phyloP scores from a whole-genome alignment of 2,329 filamentous ascomycete genomes.

The Pezicula neosporulosa region DNA sequence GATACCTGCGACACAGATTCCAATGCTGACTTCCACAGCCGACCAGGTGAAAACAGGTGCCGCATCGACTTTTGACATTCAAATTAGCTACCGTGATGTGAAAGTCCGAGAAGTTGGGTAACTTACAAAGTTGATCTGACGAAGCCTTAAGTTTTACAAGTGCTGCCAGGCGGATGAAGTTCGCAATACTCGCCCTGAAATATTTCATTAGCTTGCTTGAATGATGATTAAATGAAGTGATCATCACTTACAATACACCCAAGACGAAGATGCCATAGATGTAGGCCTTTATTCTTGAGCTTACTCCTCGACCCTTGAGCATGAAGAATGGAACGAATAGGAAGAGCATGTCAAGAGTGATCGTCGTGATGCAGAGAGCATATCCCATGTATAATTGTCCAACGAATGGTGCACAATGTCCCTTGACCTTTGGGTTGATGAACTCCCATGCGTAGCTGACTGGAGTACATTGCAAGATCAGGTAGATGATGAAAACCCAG shows the following conservation, averaged over 20 bases:
- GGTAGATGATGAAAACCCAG: slow-evolving; percentile 8
- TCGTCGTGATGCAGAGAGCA: slow-evolving; percentile 15
- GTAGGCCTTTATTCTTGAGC: slow-evolving; percentile 10
- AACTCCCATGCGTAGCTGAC: slow-evolving; percentile 13
- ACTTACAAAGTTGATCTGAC: slow-evolving; percentile 16
- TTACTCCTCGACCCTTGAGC: slow-evolving; percentile 31
- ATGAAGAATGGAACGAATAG: slow-evolving; percentile 96
- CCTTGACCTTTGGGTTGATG: slow-evolving; percentile 12
- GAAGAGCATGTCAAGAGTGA: slow-evolving; percentile 32
- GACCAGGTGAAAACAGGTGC: slow-evolving; percentile 20
- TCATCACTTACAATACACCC: slow-evolving; percentile 13
- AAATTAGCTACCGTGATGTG: slow-evolving; percentile 1
- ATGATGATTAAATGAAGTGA: neutral
- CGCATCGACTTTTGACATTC: slow-evolving; percentile 11
- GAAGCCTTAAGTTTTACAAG: slow-evolving; percentile 14
- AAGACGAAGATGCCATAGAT: slow-evolving; percentile 15
- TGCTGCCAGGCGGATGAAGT: slow-evolving; percentile 17
- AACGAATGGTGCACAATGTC: slow-evolving; percentile 8
- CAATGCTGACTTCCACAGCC: slow-evolving; percentile 17
- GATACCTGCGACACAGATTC: slow-evolving; percentile 16
- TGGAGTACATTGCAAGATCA: slow-evolving; percentile 14
- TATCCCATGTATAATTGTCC: slow-evolving; percentile 13
- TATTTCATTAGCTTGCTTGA: slow-evolving; percentile 5
- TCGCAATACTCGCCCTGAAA: slow-evolving; percentile 16
- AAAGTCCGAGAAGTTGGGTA: neutral